Percentiles rank a stretch among this genome's conserved stretches.
Conservation (phyloP, 2,329 filamentous ascomycete genomes). For the Biscogniauxia mediterranea region DNA sequence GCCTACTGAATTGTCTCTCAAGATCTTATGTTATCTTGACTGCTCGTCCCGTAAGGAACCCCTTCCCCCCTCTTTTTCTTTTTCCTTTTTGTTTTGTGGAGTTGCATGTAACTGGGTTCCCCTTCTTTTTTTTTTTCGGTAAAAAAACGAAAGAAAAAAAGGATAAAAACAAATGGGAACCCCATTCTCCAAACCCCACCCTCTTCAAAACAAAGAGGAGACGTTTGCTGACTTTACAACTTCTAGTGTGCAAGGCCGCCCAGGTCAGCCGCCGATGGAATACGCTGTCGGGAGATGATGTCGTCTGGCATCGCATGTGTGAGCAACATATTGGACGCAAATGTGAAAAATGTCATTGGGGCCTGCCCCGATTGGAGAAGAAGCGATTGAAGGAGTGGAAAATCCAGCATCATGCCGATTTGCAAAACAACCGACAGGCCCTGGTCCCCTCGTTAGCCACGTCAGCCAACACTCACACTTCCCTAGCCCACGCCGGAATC, state of each 20-base stretch:
- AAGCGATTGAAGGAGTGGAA: conserved; percentile 86
- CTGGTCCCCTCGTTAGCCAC: conserved; percentile 12
- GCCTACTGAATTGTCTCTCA: conserved; percentile 86
- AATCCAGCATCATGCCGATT: conserved; percentile 69
- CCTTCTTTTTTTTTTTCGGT: not conserved
- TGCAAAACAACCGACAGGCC: conserved; percentile 36
- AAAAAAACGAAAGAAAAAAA: too few relatives aligned
- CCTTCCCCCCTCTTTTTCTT: too few relatives aligned
- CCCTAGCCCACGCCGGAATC: conserved; percentile 17
- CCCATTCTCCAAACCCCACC: not conserved
- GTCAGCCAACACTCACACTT: conserved; percentile 6
- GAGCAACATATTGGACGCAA: conserved; percentile 83
- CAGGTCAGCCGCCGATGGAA: conserved; percentile 91
- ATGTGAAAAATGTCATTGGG: conserved; percentile 92
- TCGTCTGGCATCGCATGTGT: conserved; percentile 98
- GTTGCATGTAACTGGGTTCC: not conserved
- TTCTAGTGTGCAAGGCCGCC: conserved; percentile 77
- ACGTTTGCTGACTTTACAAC: not conserved
- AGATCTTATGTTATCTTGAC: conserved; percentile 89
- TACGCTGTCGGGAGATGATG: conserved; percentile 89
- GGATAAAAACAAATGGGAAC: too few relatives aligned
- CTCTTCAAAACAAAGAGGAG: not conserved
- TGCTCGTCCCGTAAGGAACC: conserved; percentile 63
- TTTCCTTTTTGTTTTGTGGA: not conserved
- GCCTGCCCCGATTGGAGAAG: conserved; percentile 82